Evolutionary conservation across 2,329 filamentous ascomycete genomes (phyloP).

Genomic region (Domatiomyces globalis): DNA sequence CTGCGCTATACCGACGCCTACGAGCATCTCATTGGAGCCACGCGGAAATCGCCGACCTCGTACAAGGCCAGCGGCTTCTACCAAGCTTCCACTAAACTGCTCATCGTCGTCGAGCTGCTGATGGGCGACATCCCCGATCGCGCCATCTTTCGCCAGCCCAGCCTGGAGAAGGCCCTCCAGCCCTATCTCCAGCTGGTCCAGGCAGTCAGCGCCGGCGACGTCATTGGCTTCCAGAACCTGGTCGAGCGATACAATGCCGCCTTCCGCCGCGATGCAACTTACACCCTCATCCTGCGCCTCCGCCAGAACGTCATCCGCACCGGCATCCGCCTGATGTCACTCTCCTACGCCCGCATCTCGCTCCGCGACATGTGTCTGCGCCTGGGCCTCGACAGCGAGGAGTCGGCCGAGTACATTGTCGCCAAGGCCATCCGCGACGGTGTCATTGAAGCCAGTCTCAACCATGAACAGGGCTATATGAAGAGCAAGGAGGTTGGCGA

Average conservation of each 20-base stretch:
- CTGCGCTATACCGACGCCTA: conserved; percentile 94
- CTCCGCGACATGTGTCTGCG: conserved; percentile 94
- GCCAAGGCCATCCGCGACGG: conserved; percentile 96
- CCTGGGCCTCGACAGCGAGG: conserved; percentile 82
- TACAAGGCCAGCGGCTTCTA: conserved; percentile 85
- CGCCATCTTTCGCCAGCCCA: conserved; percentile 78
- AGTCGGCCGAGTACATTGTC: conserved; percentile 97
- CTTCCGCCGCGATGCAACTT: conserved; percentile 88
- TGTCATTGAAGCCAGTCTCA: conserved; percentile 87
- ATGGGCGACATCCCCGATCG: conserved; percentile 99
- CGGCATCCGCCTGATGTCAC: conserved; percentile 95
- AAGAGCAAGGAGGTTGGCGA: conserved; percentile 95
- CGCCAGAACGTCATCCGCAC: conserved; percentile 99
- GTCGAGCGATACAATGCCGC: conserved; percentile 68
- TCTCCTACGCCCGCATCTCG: conserved; percentile 95
- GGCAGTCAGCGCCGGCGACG: conserved; percentile 87
- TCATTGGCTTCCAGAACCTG: conserved; percentile 80
- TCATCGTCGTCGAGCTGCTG: conserved; percentile 86
- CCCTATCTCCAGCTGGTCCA: conserved; percentile 91
- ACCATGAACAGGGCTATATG: conserved; percentile 93
- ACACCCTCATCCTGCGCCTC: conserved; percentile 84
- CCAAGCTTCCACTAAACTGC: conserved; percentile 89
- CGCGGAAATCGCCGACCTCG: conserved; percentile 84
- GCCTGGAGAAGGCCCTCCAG: conserved; percentile 72
- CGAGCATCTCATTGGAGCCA: conserved; percentile 81